phyloP scores from a whole-genome alignment of 1,139 yeast genomes.

The Saccharomyces hybrid region DNA sequence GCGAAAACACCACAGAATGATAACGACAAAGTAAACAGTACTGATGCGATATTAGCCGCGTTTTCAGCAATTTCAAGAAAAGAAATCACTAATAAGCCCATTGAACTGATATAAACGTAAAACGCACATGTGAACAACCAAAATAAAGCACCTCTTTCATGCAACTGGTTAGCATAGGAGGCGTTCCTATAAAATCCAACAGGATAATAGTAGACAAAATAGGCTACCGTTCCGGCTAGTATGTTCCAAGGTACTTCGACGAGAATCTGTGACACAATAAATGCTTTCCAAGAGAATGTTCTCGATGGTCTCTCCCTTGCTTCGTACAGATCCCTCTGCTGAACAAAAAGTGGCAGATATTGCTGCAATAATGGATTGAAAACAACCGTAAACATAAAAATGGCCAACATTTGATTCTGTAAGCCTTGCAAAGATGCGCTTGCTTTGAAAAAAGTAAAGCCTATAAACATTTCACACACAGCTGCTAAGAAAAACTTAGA shows the following conservation, averaged over 20 bases:
- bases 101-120: conserved; percentile 49
- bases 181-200: conserved; percentile 60
- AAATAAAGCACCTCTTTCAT: conserved; percentile 54
- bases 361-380: conserved; percentile 59
- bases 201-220: conserved; percentile 73
- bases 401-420: conserved; percentile 56
- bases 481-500: conserved; percentile 43
- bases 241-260: conserved; percentile 70
- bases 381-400: conserved; percentile 54
- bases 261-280: conserved; percentile 49
- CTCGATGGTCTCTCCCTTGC: conserved; percentile 74
- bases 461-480: conserved; percentile 52
- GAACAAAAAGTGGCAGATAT: conserved; percentile 57
- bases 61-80: conserved; percentile 54
- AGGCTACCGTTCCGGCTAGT: conserved; percentile 52
- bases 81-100: conserved; percentile 49
- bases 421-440: conserved; percentile 49
- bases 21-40: conserved; percentile 57
- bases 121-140: conserved; percentile 50
- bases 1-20: conserved; percentile 76
- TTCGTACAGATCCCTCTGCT: conserved; percentile 69
- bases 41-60: conserved; percentile 57
- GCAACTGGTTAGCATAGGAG: conserved; percentile 40
- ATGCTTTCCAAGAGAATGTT: conserved; percentile 52
- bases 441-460: conserved; percentile 66